Conservation (phyloP, 805 yeast genomes). For the Cyberlindnera americana region DNA sequence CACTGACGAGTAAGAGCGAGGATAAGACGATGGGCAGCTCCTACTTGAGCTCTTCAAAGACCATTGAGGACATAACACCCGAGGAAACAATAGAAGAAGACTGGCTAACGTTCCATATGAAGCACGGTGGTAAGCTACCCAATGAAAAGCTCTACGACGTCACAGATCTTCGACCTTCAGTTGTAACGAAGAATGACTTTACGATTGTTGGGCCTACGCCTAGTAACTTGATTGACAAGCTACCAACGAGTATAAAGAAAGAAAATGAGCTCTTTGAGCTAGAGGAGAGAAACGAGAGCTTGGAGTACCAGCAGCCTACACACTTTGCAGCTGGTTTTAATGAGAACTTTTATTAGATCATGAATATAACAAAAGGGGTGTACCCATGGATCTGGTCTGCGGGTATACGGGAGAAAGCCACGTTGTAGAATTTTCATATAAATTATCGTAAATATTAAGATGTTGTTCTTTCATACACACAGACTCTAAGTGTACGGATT, state of each 20-base stretch:
- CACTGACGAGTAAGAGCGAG: slow-evolving; percentile 16
- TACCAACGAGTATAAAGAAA: slow-evolving; percentile 15
- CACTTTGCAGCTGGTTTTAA: slow-evolving; percentile 2
- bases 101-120: slow-evolving; percentile 33
- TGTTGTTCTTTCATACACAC: no score
- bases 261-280: slow-evolving; percentile 1
- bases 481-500: no score
- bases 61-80: no score
- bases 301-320: not conserved
- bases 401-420: no score
- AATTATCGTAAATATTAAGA: slow-evolving; percentile 4
- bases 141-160: slow-evolving; percentile 21
- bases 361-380: no score
- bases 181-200: slow-evolving; percentile 14
- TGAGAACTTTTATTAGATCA: not conserved
- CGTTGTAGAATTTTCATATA: slow-evolving; percentile 1
- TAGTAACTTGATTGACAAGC: slow-evolving; percentile 11
- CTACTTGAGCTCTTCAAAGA: not conserved
- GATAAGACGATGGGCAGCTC: not conserved
- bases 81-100: slow-evolving; percentile 29
- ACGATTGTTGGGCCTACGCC: slow-evolving; percentile 20
- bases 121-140: slow-evolving; percentile 26
- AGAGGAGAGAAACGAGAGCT: not conserved
- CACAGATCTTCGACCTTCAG: slow-evolving; percentile 18
- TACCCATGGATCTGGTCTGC: no score